Evolutionary conservation across 192 early-diverging fungal species (phyloP), one percentile per base, ranked within the genome.

Genomic region (Pecoramyces ruminantium): DNA sequence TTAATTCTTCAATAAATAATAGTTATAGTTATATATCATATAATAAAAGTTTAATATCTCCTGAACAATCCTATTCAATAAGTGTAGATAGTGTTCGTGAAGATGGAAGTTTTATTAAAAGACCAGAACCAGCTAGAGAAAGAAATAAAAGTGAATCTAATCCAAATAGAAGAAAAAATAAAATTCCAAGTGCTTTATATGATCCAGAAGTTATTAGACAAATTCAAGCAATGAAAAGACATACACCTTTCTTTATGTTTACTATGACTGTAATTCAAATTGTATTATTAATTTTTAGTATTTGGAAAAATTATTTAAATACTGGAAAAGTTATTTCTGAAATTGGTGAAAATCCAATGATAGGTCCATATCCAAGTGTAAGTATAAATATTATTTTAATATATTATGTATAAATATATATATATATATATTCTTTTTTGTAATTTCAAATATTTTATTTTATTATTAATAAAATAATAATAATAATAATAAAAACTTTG

Each of bases 161-260:
- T n/a, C 25, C 51, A 25, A 67, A 67, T 67, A 67, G n/a, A 67
- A 67, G 25, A 67, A 67, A 67, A n/a, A 67, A 67, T 67, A 81
- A 85, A 17, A n/a, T 83, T 21, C 83, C 78, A 39, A 39, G 79
- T 25, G 82, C 84, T 25, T 83, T 89, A 42, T 82, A 89, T 81
- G 83, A 87, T 58, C 88, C 88, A 18, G 78, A 86, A 18, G 83
- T 86, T 2, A 81, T 86, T 3, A 80, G 85, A 34, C 82, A 90
- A 78, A 79, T 89, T 18, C 77, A 79, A 21, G 81, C 82, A 30
- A 79, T 87, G 80, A 86, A 88, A 79, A 78, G 78, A 16, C 87
- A 88, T 79, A 77, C 84, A 25, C 89, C 89, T n/a, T 88, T 82
- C 79, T 90, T 90, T 81, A 78, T 90, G 78, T 81, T 83, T 29